These are phyloP conservation scores for Pistacia atlantica DNA, from an alignment of 345 rosid species.

Conservation along the genomic window DNA sequence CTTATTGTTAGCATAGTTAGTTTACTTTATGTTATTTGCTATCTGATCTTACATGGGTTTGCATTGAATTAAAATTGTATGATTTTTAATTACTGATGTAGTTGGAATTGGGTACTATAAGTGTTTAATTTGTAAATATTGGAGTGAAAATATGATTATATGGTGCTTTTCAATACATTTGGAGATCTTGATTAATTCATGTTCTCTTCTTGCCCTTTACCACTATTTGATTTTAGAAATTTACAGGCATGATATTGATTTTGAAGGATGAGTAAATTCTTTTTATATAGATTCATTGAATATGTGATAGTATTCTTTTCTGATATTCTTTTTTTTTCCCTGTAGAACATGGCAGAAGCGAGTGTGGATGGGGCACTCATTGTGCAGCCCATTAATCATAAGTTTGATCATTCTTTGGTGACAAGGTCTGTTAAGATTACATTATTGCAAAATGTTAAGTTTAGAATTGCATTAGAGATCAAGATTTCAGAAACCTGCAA, in stretches of 20 bases:
- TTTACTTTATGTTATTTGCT: not conserved
- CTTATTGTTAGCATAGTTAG: not conserved
- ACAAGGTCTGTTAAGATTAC: constrained; percentile 55
- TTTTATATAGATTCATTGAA: not conserved
- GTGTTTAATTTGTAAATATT: too few relatives aligned
- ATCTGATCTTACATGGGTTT: not conserved
- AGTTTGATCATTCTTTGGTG: constrained; percentile 86
- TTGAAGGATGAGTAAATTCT: not conserved
- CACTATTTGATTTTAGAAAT: not conserved
- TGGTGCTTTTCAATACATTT: not conserved
- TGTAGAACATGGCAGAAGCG: constrained; percentile 88
- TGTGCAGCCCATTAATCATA: constrained; percentile 96
- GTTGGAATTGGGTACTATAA: too few relatives aligned
- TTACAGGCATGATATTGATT: too few relatives aligned
- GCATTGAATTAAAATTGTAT: not conserved
- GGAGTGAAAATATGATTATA: too few relatives aligned
- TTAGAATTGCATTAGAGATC: not conserved
- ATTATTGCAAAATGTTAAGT: not conserved
- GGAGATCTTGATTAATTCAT: not conserved
- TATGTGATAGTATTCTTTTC: not conserved
- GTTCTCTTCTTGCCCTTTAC: not conserved
- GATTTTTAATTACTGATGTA: not conserved
- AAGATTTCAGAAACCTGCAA: too few relatives aligned
- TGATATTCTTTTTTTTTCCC: not conserved
- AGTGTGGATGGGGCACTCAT: constrained; percentile 91